Conservation (phyloP, 805 yeast species). For the Saccharomyces cerevisiae region DNA sequence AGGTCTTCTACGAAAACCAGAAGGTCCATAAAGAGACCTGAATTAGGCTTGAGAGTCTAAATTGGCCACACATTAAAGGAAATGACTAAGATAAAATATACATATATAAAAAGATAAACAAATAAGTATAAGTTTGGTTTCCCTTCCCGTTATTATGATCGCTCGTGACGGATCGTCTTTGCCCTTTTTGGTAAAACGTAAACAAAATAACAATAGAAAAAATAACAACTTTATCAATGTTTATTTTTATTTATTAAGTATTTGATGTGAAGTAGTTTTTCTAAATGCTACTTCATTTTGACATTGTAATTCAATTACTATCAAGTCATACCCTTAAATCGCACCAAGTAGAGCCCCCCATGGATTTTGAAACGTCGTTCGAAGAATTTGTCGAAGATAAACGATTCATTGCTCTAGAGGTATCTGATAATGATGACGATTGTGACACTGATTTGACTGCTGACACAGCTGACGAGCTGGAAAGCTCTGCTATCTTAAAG, state of each 20-base stretch:
- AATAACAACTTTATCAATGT: background rate
- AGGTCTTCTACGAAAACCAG: slow-evolving; percentile 32
- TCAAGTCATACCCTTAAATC: background rate
- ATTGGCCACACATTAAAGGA: background rate
- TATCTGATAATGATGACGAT: slow-evolving; percentile 28
- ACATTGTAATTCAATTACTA: background rate
- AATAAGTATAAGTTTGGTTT: slow-evolving; percentile 2
- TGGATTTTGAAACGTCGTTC: slow-evolving; percentile 24
- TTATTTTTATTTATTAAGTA: slow-evolving; percentile 20
- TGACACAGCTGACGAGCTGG: background rate
- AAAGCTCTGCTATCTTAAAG: background rate
- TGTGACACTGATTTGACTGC: slow-evolving; percentile 3
- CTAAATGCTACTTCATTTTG: background rate
- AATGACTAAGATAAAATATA: background rate
- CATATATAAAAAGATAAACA: slow-evolving; percentile 4
- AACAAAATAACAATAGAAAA: background rate
- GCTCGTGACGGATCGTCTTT: background rate
- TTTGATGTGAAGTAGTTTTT: slow-evolving; percentile 29
- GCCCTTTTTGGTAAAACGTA: background rate
- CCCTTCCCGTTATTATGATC: background rate
- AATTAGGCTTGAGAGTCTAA: slow-evolving; percentile 39
- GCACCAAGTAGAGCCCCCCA: background rate
- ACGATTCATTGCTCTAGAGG: slow-evolving; percentile 28
- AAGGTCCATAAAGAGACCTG: slow-evolving; percentile 44
- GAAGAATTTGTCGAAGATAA: slow-evolving; percentile 19